Evolutionary conservation across 768 basidiomycete species (phyloP).

Genomic region (Amanita rubescens): DNA sequence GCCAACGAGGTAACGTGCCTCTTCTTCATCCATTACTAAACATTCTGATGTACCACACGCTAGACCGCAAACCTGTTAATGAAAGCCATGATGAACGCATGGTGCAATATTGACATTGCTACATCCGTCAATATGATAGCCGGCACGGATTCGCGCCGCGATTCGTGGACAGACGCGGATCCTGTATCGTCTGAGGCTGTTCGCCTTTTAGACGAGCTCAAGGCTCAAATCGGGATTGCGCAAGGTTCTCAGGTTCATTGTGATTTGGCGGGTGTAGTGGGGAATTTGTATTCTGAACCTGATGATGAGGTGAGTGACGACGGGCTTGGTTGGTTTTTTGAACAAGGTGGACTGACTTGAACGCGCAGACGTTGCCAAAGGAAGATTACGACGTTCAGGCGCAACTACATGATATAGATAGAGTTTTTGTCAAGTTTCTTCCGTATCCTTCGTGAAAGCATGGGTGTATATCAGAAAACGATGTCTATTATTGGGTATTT

Average conservation of each 20-base stretch:
- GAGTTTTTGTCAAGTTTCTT: slow-evolving; percentile 1
- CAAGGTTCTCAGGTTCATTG: neutral
- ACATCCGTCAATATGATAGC: slow-evolving; percentile 1
- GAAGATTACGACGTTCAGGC: neutral
- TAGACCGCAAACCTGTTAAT: neutral
- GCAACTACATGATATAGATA: neutral
- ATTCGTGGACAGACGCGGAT: slow-evolving; percentile 3
- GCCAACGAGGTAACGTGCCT: slow-evolving; percentile 5
- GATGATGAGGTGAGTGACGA: too few species aligned
- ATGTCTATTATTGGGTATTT: neutral
- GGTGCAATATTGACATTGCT: slow-evolving; percentile 2
- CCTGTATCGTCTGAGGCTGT: neutral
- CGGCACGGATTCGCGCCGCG: neutral
- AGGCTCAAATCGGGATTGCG: neutral
- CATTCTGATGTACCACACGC: too few species aligned
- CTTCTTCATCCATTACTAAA: too few species aligned
- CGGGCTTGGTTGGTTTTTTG: too few species aligned
- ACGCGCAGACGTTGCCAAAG: neutral
- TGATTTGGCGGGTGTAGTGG: too few species aligned
- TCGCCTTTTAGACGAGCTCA: neutral
- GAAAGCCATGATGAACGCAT: slow-evolving; percentile 1
- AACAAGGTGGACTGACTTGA: too few species aligned
- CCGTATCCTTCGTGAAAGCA: neutral
- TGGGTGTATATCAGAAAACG: neutral
- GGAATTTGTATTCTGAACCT: neutral